A percentile compares a stretch with the other conserved stretches of the same genome.
Evolutionary conservation across 2,329 filamentous ascomycete species (phyloP).

Genomic region (Monilinia vaccinii-corymbosi): DNA sequence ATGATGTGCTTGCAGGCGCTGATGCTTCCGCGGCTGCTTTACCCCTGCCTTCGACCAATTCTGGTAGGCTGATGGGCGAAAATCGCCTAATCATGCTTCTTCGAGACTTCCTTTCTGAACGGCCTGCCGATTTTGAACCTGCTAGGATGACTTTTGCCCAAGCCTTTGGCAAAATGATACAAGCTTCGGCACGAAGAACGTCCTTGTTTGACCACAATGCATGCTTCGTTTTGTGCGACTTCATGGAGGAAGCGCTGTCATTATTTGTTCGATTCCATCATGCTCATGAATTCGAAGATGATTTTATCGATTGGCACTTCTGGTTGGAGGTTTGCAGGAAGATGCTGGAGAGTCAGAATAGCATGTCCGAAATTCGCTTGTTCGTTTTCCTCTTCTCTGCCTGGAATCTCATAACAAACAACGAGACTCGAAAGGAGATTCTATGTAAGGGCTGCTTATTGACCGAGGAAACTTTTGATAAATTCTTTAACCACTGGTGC

Average conservation of each 20-base stretch:
- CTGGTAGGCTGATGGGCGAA: constrained; percentile 58
- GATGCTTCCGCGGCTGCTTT: constrained; percentile 46
- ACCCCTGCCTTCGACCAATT: constrained; percentile 48
- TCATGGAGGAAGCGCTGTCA: constrained; percentile 58
- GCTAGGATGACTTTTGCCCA: constrained; percentile 53
- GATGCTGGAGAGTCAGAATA: constrained; percentile 64
- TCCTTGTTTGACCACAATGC: constrained; percentile 61
- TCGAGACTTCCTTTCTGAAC: constrained; percentile 57
- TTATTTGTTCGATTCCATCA: constrained; percentile 53
- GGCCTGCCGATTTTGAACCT: constrained; percentile 41
- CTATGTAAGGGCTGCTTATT: constrained; percentile 56
- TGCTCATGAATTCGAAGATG: constrained; percentile 30
- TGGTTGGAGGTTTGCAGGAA: constrained; percentile 58
- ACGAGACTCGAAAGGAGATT: constrained; percentile 47
- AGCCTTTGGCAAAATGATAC: constrained; percentile 52
- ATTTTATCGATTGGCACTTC: constrained; percentile 54
- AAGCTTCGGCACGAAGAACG: constrained; percentile 51
- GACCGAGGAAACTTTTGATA: constrained; percentile 51
- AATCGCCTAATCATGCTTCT: constrained; percentile 62
- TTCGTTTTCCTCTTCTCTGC: constrained; percentile 59
- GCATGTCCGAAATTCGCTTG: constrained; percentile 60
- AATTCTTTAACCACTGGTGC: constrained; percentile 66
- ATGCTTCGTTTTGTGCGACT: constrained; percentile 66
- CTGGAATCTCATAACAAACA: constrained; percentile 50
- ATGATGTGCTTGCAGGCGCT: constrained; percentile 54